These are phyloP conservation scores for Aspergillus jensenii DNA, from an alignment of 2,329 filamentous ascomycete species.

Conservation along the genomic window DNA sequence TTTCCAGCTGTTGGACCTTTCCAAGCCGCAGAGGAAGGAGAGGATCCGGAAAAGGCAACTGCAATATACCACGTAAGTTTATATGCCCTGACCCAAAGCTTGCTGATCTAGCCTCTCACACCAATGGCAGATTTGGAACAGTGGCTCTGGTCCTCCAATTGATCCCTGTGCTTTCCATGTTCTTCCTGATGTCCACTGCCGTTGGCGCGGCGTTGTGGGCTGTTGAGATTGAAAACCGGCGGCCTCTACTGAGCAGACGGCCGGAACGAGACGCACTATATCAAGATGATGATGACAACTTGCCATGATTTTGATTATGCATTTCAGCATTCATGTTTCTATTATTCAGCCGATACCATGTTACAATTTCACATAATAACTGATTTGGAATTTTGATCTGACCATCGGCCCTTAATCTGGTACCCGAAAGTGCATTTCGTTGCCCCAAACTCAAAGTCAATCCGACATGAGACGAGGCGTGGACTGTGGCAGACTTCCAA, in stretches of 20 bases:
- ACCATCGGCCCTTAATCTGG: background rate
- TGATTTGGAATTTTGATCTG: background rate
- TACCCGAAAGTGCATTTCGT: background rate
- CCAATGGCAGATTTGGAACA: conserved; percentile 67
- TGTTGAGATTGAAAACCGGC: conserved; percentile 68
- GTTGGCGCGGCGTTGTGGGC: conserved; percentile 86
- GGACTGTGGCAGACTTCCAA: background rate
- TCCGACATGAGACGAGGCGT: background rate
- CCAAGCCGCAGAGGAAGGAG: conserved; percentile 69
- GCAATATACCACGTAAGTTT: conserved; percentile 76
- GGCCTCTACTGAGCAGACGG: conserved; percentile 26
- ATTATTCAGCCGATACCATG: conserved; percentile 2
- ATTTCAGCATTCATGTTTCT: background rate
- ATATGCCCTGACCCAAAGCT: background rate
- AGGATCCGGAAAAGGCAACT: conserved; percentile 68
- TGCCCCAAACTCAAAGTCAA: background rate
- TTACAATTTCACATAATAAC: background rate
- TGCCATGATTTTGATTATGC: conserved; percentile 9
- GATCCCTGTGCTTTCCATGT: conserved; percentile 87
- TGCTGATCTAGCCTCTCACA: background rate
- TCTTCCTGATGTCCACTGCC: conserved; percentile 87
- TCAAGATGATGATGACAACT: conserved; percentile 37
- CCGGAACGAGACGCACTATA: conserved; percentile 23
- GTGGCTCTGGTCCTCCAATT: conserved; percentile 81
- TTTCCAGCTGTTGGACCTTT: conserved; percentile 75